phyloP scores from a whole-genome alignment of 2,329 filamentous ascomycete species.

The Phaeosphaeriaceae sp. region DNA sequence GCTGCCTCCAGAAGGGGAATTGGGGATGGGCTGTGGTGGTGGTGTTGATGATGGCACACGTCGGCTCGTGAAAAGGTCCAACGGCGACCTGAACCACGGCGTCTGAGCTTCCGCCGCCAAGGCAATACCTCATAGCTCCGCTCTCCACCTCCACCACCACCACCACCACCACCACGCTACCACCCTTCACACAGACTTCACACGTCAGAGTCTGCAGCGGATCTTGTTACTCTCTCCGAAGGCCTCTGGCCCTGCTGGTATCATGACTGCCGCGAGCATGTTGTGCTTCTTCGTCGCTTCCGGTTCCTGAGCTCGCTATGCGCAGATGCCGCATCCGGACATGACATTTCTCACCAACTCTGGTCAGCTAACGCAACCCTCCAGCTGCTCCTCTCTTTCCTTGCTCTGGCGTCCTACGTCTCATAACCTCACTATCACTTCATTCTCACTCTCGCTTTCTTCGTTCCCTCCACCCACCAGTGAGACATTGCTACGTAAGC shows the following conservation, averaged over 20 bases:
- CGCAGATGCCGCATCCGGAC: slow-evolving; percentile 2
- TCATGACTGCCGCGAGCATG: not conserved
- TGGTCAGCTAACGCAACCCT: not conserved
- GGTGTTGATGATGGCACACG: slow-evolving; percentile 19
- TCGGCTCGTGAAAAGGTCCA: slow-evolving; percentile 19
- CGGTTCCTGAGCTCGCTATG: not conserved
- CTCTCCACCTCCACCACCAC: slow-evolving; percentile 6
- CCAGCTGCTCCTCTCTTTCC: not conserved
- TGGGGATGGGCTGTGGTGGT: slow-evolving; percentile 20
- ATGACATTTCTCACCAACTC: not conserved
- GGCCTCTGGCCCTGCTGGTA: not conserved
- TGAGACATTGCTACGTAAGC: slow-evolving; percentile 23
- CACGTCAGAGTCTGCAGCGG: no score
- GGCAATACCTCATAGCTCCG: slow-evolving; percentile 9
- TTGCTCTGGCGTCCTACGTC: slow-evolving; percentile 10
- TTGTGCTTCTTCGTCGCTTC: not conserved
- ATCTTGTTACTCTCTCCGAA: not conserved
- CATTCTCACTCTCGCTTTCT: slow-evolving; percentile 5
- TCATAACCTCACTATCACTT: slow-evolving; percentile 2
- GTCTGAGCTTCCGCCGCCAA: slow-evolving; percentile 10
- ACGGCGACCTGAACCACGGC: slow-evolving; percentile 1
- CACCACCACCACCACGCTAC: not conserved
- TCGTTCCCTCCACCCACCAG: slow-evolving; percentile 4
- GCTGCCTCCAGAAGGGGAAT: slow-evolving; percentile 49
- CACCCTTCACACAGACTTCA: not conserved